Conservation (phyloP, 2,329 filamentous ascomycete genomes). For the Colletotrichum caudatum region DNA sequence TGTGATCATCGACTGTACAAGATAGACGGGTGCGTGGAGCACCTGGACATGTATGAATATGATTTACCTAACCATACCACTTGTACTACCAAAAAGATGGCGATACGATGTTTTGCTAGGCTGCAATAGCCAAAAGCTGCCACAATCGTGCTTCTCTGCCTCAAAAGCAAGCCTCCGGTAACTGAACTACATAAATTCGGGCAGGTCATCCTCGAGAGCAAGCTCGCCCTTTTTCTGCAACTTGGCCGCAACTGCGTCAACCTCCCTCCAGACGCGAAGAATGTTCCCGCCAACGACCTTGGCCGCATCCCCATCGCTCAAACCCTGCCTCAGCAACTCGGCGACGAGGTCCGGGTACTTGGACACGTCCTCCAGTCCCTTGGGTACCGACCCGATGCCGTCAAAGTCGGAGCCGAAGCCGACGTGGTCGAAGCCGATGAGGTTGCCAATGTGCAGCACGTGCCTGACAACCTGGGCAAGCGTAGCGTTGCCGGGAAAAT, state of each 20-base stretch:
- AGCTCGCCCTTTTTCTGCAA: constrained; percentile 70
- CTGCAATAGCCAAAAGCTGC: background rate
- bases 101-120: background rate
- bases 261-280: constrained; percentile 84
- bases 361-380: constrained; percentile 85
- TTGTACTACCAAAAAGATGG: constrained; percentile 13
- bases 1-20: constrained; percentile 45
- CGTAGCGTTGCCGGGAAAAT: constrained; percentile 76
- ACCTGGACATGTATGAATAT: constrained; percentile 39
- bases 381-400: constrained; percentile 74
- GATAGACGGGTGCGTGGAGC: constrained; percentile 36
- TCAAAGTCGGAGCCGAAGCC: constrained; percentile 93
- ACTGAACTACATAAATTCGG: constrained; percentile 21
- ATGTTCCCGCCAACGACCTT: constrained; percentile 86
- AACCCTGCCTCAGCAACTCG: constrained; percentile 78
- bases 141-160: background rate
- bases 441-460: constrained; percentile 82
- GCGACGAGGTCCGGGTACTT: constrained; percentile 84
- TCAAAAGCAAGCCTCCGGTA: background rate
- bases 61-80: constrained; percentile 36
- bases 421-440: constrained; percentile 89
- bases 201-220: constrained; percentile 66
- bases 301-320: constrained; percentile 78
- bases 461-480: constrained; percentile 83
- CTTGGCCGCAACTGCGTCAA: constrained; percentile 76